A percentile compares a stretch with the other conserved stretches of the same genome.
Conservation (phyloP, 805 yeast genomes). For the Teunomyces atbi region DNA sequence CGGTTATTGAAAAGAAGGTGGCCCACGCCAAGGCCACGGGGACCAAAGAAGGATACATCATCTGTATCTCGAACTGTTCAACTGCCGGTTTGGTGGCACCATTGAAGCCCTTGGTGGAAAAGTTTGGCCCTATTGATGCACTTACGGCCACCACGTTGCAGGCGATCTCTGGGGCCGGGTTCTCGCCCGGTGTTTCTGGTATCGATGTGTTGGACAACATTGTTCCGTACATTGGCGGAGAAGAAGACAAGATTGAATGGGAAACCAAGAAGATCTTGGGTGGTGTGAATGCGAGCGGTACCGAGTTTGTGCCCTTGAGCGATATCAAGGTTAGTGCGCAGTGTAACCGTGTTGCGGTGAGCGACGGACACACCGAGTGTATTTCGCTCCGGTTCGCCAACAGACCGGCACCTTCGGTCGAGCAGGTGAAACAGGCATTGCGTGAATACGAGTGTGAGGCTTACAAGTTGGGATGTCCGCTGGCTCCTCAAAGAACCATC, state of each 20-base stretch:
- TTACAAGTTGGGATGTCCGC: slow-evolving; percentile 69
- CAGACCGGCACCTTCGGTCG: slow-evolving; percentile 82
- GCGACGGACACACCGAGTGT: slow-evolving; percentile 97
- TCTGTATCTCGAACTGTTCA: slow-evolving; percentile 97
- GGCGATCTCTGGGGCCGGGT: slow-evolving; percentile 98
- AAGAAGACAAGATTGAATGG: slow-evolving; percentile 98
- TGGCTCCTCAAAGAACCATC: slow-evolving; percentile 91
- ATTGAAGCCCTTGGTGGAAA: slow-evolving; percentile 85
- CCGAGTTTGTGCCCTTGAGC: slow-evolving; percentile 57
- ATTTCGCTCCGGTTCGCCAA: slow-evolving; percentile 80
- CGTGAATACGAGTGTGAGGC: slow-evolving; percentile 83
- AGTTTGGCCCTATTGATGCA: slow-evolving; percentile 85
- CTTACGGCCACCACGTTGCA: slow-evolving; percentile 90
- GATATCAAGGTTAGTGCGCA: slow-evolving; percentile 90
- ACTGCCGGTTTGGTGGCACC: slow-evolving; percentile 98
- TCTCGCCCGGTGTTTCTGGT: slow-evolving; percentile 95
- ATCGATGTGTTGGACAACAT: slow-evolving; percentile 93
- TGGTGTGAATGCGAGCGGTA: slow-evolving; percentile 47
- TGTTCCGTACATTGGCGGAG: slow-evolving; percentile 93
- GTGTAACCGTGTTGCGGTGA: slow-evolving; percentile 94
- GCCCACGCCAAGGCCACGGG: slow-evolving; percentile 54
- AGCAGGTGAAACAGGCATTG: slow-evolving; percentile 68
- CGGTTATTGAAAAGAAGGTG: slow-evolving; percentile 61
- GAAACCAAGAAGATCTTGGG: slow-evolving; percentile 96
- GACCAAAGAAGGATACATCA: slow-evolving; percentile 74